phyloP scores from a whole-genome alignment of 192 early-diverging fungal genomes.

The Gaertneriomyces semiglobifer region DNA sequence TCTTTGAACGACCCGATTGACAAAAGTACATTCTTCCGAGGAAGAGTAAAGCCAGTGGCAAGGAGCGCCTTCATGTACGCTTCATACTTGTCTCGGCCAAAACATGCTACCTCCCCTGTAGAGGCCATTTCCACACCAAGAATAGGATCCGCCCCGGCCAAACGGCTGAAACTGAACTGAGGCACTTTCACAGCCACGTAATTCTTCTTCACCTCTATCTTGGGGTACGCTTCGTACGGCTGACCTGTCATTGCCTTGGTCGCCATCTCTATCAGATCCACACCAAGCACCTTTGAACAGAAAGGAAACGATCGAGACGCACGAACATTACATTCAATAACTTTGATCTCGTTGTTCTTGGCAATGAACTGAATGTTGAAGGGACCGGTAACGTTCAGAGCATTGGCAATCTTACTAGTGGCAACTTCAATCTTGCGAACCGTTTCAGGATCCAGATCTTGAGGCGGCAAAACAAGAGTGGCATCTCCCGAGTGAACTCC shows the following conservation, averaged over 20 bases:
- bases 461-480: conserved; percentile 90
- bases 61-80: conserved; percentile 95
- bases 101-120: conserved; percentile 98
- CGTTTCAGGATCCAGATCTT: conserved; percentile 92
- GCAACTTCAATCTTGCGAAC: conserved; percentile 89
- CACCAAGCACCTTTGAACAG: conserved; percentile 91
- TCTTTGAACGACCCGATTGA: conserved; percentile 99
- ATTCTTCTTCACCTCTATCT: conserved; percentile 63
- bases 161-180: conserved; percentile 94
- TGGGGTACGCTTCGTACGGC: conserved; percentile 77
- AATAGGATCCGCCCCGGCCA: conserved; percentile 94
- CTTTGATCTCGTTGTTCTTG: conserved; percentile 99
- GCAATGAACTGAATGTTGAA: conserved; percentile 99
- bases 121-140: conserved; percentile 99
- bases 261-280: conserved; percentile 96
- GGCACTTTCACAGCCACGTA: conserved; percentile 97
- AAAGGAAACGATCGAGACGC: conserved; percentile 97
- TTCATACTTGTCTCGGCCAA: conserved; percentile 96
- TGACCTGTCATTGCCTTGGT: conserved; percentile 88
- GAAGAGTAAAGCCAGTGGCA: conserved; percentile 87
- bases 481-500: conserved; percentile 99
- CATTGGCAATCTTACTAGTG: conserved; percentile 86
- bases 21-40: conserved; percentile 92
- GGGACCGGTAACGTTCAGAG: conserved; percentile 94
- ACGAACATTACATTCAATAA: conserved; percentile 98